Percentiles rank a stretch among this genome's conserved stretches.
Conservation (phyloP, 2,329 filamentous ascomycete genomes). For the Fusarium bactridioides region DNA sequence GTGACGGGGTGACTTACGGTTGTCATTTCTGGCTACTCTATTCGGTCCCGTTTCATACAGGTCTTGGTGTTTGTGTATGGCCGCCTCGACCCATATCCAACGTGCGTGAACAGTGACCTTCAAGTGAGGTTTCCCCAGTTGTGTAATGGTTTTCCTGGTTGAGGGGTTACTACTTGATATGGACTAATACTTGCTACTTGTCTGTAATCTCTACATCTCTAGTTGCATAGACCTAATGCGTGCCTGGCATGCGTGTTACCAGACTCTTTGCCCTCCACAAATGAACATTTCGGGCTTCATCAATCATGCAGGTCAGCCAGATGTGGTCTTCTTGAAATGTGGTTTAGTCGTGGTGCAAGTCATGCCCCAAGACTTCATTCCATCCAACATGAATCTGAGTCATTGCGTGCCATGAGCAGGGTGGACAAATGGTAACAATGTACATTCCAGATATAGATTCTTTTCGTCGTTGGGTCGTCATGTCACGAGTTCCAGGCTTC, state of each 20-base stretch:
- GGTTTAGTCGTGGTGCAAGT: background rate
- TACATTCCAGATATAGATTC: background rate
- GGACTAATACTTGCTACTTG: background rate
- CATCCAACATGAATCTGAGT: background rate
- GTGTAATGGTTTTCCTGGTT: background rate
- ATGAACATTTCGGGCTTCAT: background rate
- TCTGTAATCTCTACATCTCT: background rate
- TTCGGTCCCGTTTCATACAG: background rate
- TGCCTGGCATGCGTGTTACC: background rate
- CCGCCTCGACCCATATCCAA: background rate
- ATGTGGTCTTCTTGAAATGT: background rate
- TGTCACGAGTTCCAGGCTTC: no score
- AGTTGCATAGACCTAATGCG: background rate
- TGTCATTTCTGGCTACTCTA: background rate
- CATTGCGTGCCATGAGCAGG: background rate
- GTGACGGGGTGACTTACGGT: background rate
- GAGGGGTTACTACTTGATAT: background rate
- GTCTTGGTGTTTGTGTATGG: background rate
- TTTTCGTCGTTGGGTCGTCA: background rate
- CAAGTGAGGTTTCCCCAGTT: background rate
- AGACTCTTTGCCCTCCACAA: background rate
- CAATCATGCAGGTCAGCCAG: background rate
- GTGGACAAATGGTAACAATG: background rate
- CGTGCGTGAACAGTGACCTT: background rate
- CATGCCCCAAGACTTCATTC: background rate